Evolutionary conservation across 164 flowering plant species (phyloP).

Genomic region (Nelumbo lutea): DNA sequence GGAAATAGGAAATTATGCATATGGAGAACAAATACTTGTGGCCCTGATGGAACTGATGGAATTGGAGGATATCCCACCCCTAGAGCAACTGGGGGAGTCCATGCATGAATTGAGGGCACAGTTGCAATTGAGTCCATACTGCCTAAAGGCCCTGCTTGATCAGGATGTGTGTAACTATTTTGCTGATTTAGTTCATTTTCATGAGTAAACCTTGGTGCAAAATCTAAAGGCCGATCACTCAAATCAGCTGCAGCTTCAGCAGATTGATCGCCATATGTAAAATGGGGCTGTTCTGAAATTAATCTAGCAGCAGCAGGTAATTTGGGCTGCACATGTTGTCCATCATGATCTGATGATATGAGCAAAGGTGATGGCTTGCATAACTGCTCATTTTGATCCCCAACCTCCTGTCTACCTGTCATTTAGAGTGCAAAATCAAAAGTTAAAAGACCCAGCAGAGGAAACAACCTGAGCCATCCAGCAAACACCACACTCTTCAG

Average conservation of each 20-base stretch:
- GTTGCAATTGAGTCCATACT: slow-evolving; percentile 31
- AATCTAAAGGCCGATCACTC: slow-evolving; percentile 64
- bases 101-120: slow-evolving; percentile 40
- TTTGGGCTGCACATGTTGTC: slow-evolving; percentile 27
- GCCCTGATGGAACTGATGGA: slow-evolving; percentile 42
- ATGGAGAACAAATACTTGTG: slow-evolving; percentile 44
- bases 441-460: slow-evolving; percentile 1
- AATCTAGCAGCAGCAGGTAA: slow-evolving; percentile 32
- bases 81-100: slow-evolving; percentile 48
- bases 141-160: slow-evolving; percentile 33
- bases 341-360: slow-evolving; percentile 35
- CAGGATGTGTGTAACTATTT: slow-evolving; percentile 39
- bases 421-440: slow-evolving; percentile 19
- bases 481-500: slow-evolving; percentile 10
- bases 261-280: slow-evolving; percentile 35
- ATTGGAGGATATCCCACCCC: slow-evolving; percentile 52
- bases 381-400: slow-evolving; percentile 25
- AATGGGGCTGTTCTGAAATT: slow-evolving; percentile 34
- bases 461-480: neutral
- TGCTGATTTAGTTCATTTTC: slow-evolving; percentile 36
- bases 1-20: slow-evolving; percentile 5
- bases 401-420: slow-evolving; percentile 46
- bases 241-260: slow-evolving; percentile 33
- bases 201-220: slow-evolving; percentile 48
- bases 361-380: slow-evolving; percentile 24